Percentiles rank a stretch among this genome's conserved stretches.
These are phyloP conservation scores for Botrytis fragariae DNA, from an alignment of 2,329 filamentous ascomycete genomes.

Conservation along the genomic window DNA sequence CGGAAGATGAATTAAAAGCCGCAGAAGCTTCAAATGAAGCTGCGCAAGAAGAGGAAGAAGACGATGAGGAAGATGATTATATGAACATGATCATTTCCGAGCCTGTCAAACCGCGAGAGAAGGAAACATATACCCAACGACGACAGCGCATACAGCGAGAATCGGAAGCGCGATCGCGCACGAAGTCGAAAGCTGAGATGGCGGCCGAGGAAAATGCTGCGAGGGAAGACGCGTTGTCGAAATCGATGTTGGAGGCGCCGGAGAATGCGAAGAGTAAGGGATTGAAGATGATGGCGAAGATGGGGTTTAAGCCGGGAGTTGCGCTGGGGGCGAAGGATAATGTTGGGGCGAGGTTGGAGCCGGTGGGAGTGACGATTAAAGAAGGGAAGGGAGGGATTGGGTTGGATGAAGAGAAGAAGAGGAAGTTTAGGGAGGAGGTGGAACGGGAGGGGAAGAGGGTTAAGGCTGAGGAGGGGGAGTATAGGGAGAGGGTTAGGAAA, in stretches of 20 bases:
- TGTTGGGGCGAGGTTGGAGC: slow-evolving; percentile 55
- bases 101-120: slow-evolving; percentile 46
- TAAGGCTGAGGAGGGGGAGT: slow-evolving; percentile 57
- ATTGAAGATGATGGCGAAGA: slow-evolving; percentile 92
- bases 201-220: slow-evolving; percentile 69
- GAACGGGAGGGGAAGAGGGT: slow-evolving; percentile 57
- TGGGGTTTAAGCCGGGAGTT: slow-evolving; percentile 80
- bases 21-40: background rate
- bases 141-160: slow-evolving; percentile 48
- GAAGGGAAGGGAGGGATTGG: slow-evolving; percentile 82
- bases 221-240: slow-evolving; percentile 73
- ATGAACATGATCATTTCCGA: slow-evolving; percentile 93
- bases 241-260: slow-evolving; percentile 62
- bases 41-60: slow-evolving; percentile 20
- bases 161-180: slow-evolving; percentile 63
- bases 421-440: slow-evolving; percentile 65
- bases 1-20: background rate
- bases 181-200: slow-evolving; percentile 80
- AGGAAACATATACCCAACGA: slow-evolving; percentile 63
- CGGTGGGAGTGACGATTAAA: slow-evolving; percentile 73
- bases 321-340: slow-evolving; percentile 64
- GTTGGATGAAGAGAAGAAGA: slow-evolving; percentile 77
- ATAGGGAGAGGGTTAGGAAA: slow-evolving; percentile 58
- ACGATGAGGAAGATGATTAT: slow-evolving; percentile 76
- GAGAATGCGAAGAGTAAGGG: slow-evolving; percentile 71